Base-by-base conservation (phyloP, 192 early-diverging fungal genomes). In the Umbelopsis vinacea region DNA sequence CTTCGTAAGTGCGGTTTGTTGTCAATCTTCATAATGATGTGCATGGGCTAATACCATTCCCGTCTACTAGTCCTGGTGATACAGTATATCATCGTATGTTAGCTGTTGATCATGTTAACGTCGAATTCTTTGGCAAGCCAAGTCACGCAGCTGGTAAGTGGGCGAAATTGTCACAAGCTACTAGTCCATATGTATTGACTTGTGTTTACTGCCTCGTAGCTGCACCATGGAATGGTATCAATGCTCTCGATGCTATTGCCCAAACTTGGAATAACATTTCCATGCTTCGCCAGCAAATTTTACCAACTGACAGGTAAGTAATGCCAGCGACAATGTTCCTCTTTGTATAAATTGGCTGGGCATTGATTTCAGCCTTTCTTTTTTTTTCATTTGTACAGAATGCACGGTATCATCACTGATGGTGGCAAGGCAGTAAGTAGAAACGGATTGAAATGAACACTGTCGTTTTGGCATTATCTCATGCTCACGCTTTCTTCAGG, bases 241-340 rank as follows among this genome's bases (percentile, higher is more conserved):
- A 96, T 78, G 93, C 94, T 1, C 84, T 95, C 29, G 92, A 95
- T 78, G 93, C 93, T 4, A 71, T 89, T 23, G 83, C 86, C 3
- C 79, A 84, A 46, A 87, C 90, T 4, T 89, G 91, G 82, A 86
- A 87, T 37, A 82, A 76, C 19, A 81, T 93, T 47, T 85, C 86
- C 17, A 82, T 91, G 69, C 73, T 94, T 75, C 84, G 94, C 57
- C 90, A 94, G 68, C 91, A 95, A 72, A 82, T 89, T n/a, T 74
- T 84, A 14, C 89, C 92, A 4, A 86, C 84, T 33, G 79, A 86
- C 68, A 84, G 88, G 81, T 77, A 53, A 70, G 46, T 54, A 10
- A 12, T 6, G 11, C 11, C 5, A 43, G 11, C 6, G 29, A 29
- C 40, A 12, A 43, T 43, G 11, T 43, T 11, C 6, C 6, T 12